Conservation (phyloP, 441 rosid species). For the Populus trichocarpa region DNA sequence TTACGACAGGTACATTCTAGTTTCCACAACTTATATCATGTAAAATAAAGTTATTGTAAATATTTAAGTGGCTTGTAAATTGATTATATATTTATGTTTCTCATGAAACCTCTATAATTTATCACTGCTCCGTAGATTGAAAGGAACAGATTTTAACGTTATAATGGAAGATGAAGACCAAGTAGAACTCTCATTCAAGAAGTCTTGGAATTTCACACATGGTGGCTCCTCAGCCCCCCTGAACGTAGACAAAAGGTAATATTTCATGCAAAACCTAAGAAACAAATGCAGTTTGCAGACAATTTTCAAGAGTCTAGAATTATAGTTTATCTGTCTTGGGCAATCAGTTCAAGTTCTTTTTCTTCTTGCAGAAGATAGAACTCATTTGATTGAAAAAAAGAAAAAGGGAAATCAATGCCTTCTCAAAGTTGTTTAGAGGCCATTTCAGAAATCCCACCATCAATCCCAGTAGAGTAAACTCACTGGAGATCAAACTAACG, state of each 20-base stretch:
- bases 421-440: too few species aligned
- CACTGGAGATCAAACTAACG: too few species aligned
- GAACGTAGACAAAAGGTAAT: slow-evolving; percentile 74
- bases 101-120: neutral
- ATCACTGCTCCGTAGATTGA: slow-evolving; percentile 33
- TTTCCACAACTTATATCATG: neutral
- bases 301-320: neutral
- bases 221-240: slow-evolving; percentile 41
- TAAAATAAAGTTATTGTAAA: neutral
- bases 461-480: too few species aligned
- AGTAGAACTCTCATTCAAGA: slow-evolving; percentile 59
- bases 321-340: neutral
- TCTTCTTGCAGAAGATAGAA: neutral
- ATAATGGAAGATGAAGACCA: slow-evolving; percentile 39
- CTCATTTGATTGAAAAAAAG: neutral
- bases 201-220: slow-evolving; percentile 36
- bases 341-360: neutral
- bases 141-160: slow-evolving; percentile 40
- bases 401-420: neutral
- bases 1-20: slow-evolving; percentile 36
- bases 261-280: neutral
- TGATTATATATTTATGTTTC: neutral
- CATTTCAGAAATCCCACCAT: too few species aligned
- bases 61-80: neutral
- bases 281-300: neutral